A percentile compares a stretch with the other conserved stretches of the same genome.
Evolutionary conservation across 2,329 filamentous ascomycete species (phyloP).

Genomic region (Falciphora oryzae): DNA sequence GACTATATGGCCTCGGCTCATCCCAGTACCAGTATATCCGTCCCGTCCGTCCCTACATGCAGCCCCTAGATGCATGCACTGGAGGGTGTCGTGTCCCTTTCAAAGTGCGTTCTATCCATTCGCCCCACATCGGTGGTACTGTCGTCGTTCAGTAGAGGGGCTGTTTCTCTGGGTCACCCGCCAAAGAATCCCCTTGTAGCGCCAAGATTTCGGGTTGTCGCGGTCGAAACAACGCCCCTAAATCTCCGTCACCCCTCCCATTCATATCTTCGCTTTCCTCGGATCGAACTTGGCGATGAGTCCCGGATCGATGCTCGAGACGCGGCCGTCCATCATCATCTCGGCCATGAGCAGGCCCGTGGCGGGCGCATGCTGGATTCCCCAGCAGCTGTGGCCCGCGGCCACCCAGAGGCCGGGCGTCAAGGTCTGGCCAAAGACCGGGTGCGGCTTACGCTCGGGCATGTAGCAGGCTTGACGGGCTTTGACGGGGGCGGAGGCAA

Average conservation of each 20-base stretch:
- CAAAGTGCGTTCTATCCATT: no score
- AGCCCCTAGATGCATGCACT: no score
- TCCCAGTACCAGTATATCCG: no score
- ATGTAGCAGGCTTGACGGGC: conserved; percentile 89
- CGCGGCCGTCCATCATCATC: conserved; percentile 66
- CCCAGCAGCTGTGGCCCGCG: conserved; percentile 94
- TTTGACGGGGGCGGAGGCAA: conserved; percentile 64
- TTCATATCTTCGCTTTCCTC: conserved; percentile 50
- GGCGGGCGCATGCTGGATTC: conserved; percentile 89
- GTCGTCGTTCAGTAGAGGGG: no score
- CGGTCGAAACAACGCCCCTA: background rate
- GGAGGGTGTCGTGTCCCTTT: no score
- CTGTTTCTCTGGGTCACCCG: no score
- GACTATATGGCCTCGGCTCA: background rate
- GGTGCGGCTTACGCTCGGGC: conserved; percentile 58
- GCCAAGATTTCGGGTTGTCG: no score
- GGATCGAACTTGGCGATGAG: conserved; percentile 61
- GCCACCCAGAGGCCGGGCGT: conserved; percentile 74
- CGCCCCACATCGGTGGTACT: no score
- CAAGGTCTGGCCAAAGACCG: conserved; percentile 71
- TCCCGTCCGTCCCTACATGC: no score
- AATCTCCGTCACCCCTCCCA: background rate
- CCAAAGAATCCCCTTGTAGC: no score
- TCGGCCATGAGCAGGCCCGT: conserved; percentile 80
- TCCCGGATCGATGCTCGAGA: conserved; percentile 55